phyloP scores from a whole-genome alignment of 441 rosid genomes.

The Populus tomentosa region DNA sequence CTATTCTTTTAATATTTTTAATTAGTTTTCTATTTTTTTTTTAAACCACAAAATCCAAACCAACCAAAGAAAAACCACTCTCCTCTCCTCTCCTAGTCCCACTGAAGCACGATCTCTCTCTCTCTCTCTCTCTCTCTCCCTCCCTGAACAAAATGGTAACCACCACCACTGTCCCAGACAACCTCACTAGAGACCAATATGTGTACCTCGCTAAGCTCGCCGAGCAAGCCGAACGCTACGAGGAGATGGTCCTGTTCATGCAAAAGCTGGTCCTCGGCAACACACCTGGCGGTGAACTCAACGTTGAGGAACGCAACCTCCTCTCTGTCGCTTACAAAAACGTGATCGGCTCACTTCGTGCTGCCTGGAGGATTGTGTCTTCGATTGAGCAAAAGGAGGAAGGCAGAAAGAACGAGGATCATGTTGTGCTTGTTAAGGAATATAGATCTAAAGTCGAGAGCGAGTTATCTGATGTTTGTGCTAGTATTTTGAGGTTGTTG shows the following conservation, averaged over 20 bases:
- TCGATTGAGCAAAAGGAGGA: slow-evolving; percentile 91
- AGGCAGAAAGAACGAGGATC: slow-evolving; percentile 82
- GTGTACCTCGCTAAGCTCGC: slow-evolving; percentile 82
- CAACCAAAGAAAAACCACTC: neutral
- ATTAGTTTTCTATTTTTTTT: no score
- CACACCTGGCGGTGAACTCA: slow-evolving; percentile 77
- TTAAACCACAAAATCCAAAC: no score
- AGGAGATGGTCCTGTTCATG: slow-evolving; percentile 92
- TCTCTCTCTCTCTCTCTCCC: neutral
- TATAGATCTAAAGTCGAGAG: slow-evolving; percentile 87
- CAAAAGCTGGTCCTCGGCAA: slow-evolving; percentile 58
- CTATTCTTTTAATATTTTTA: no score
- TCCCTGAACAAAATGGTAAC: slow-evolving; percentile 26
- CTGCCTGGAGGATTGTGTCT: slow-evolving; percentile 86
- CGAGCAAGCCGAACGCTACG: slow-evolving; percentile 85
- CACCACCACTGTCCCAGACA: slow-evolving; percentile 33
- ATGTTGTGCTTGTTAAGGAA: slow-evolving; percentile 74
- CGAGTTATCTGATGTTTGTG: slow-evolving; percentile 73
- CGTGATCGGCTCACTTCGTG: slow-evolving; percentile 92
- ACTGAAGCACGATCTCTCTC: neutral
- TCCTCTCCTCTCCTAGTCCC: neutral
- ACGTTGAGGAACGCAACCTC: slow-evolving; percentile 87
- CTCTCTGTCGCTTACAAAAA: slow-evolving; percentile 86
- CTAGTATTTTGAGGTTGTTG: slow-evolving; percentile 52
- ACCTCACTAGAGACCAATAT: slow-evolving; percentile 68